phyloP scores from a whole-genome alignment of 2,329 filamentous ascomycete genomes.

The Cladosporium sp. region DNA sequence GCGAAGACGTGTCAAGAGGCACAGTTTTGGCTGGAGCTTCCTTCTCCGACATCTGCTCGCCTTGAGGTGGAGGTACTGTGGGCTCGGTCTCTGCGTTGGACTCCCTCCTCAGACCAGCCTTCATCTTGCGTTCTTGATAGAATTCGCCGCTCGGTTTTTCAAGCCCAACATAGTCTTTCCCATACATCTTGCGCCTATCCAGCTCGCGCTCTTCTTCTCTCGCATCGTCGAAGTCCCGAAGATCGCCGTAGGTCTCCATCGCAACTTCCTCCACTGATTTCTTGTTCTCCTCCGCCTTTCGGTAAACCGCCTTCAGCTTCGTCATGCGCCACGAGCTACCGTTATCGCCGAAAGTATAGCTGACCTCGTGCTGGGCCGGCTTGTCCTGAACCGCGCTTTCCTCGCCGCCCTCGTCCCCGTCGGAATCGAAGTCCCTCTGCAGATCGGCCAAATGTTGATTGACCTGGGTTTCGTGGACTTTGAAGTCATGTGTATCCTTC shows the following conservation, averaged over 20 bases:
- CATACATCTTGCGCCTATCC: constrained; percentile 75
- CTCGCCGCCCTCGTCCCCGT: constrained; percentile 43
- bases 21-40: constrained; percentile 44
- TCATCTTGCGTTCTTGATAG: constrained; percentile 66
- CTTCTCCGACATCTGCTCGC: constrained; percentile 52
- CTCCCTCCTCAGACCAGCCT: constrained; percentile 45
- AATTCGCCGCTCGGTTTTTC: constrained; percentile 84
- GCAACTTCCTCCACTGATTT: constrained; percentile 76
- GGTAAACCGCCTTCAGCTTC: constrained; percentile 80
- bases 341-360: constrained; percentile 81
- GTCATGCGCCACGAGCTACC: constrained; percentile 96
- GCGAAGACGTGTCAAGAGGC: constrained; percentile 64
- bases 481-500: constrained; percentile 58
- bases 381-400: constrained; percentile 39
- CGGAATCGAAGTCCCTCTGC: constrained; percentile 41
- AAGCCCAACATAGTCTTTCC: constrained; percentile 75
- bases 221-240: constrained; percentile 85
- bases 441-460: constrained; percentile 64
- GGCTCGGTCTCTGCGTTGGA: not conserved
- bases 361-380: constrained; percentile 56
- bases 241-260: constrained; percentile 69
- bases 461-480: constrained; percentile 73
- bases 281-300: constrained; percentile 66
- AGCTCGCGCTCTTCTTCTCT: constrained; percentile 89
- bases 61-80: constrained; percentile 37